Evolutionary conservation across 106 monocot genomes (phyloP).

Genomic region (Allium sativum): DNA sequence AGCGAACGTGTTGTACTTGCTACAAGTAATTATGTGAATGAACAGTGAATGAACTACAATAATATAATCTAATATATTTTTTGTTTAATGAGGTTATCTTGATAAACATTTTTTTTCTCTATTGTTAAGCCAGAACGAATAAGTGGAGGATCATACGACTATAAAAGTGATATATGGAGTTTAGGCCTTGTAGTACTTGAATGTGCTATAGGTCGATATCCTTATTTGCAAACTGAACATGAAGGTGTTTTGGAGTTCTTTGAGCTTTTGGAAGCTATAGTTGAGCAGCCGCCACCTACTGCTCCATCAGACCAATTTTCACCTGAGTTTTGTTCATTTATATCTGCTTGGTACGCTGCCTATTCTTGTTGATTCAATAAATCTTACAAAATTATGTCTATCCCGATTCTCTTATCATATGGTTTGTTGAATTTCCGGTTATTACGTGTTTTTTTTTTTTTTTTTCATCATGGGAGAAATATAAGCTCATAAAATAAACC

Average conservation of each 20-base stretch:
- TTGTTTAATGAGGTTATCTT: not conserved
- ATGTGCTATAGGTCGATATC: constrained; percentile 89
- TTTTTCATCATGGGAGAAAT: too few species aligned
- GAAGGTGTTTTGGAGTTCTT: constrained; percentile 75
- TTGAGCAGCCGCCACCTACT: constrained; percentile 80
- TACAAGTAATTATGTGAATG: too few species aligned
- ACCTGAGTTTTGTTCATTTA: constrained; percentile 95
- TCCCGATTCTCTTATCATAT: not conserved
- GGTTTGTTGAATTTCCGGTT: not conserved
- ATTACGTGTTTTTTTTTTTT: not conserved
- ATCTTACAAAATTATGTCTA: not conserved
- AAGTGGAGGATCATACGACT: constrained; percentile 79
- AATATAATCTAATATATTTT: not conserved
- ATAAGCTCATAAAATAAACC: too few species aligned
- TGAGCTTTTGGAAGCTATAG: constrained; percentile 87
- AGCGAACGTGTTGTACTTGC: too few species aligned
- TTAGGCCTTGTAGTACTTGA: constrained; percentile 92
- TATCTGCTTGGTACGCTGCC: constrained; percentile 74
- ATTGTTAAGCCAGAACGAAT: constrained; percentile 79
- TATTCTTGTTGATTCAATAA: not conserved
- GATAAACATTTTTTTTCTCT: constrained; percentile 4
- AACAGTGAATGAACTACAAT: too few species aligned
- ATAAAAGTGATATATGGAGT: constrained; percentile 98
- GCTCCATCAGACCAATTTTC: constrained; percentile 96
- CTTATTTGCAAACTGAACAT: constrained; percentile 62